These are phyloP conservation scores for Nakataea oryzae DNA, from an alignment of 2,329 filamentous ascomycete species.

Conservation along the genomic window DNA sequence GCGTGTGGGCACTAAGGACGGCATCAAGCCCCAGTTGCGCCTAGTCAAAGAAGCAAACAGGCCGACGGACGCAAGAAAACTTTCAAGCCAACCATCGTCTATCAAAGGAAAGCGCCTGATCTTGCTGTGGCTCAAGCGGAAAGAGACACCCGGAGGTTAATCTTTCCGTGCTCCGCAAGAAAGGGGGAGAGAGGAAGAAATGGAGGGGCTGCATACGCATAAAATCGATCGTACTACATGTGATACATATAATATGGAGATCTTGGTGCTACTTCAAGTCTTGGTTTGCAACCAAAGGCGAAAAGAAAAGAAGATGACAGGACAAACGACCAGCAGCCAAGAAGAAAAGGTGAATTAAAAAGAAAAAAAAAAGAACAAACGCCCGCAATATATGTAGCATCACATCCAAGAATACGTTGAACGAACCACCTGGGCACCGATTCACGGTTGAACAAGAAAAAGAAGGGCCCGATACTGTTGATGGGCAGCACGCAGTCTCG, in stretches of 20 bases:
- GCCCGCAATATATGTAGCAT: too few species aligned
- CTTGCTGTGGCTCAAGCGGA: not conserved
- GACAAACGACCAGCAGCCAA: not conserved
- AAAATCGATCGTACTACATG: not conserved
- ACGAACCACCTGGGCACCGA: not conserved
- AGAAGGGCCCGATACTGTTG: not conserved
- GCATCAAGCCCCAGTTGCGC: not conserved
- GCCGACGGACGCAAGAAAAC: not conserved
- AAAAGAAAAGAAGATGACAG: not conserved
- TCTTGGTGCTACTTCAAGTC: not conserved
- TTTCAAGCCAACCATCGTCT: not conserved
- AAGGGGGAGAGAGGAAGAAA: too few species aligned
- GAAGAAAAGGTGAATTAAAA: not conserved
- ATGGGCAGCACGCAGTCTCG: not conserved
- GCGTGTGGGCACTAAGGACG: not conserved
- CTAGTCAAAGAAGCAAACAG: not conserved
- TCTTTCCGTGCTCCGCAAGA: too few species aligned
- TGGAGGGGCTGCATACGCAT: too few species aligned
- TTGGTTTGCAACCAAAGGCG: not conserved
- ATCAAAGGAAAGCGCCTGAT: not conserved
- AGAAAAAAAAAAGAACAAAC: too few species aligned
- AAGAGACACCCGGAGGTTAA: not conserved
- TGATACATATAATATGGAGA: not conserved
- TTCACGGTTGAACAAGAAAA: not conserved
- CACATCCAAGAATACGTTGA: not conserved